A percentile compares a stretch with the other conserved stretches of the same genome.
Conservation (phyloP, 2,329 filamentous ascomycete species). For the Exserohilum rostratum region DNA sequence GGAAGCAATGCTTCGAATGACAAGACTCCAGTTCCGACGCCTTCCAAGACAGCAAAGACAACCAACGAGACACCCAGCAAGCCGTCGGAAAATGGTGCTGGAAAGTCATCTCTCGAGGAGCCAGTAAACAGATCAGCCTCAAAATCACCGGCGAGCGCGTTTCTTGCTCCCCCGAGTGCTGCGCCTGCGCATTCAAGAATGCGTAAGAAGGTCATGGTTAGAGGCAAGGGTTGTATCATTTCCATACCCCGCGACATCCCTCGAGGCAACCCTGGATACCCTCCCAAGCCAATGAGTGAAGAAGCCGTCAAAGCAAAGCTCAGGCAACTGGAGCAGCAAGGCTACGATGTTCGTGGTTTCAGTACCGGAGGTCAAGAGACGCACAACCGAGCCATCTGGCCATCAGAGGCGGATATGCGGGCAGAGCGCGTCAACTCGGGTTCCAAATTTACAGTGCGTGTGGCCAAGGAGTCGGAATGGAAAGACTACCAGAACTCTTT, state of each 20-base stretch:
- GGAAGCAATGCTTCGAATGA: constrained; percentile 24
- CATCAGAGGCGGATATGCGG: constrained; percentile 63
- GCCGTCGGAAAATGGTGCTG: constrained; percentile 7
- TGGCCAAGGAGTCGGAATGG: constrained; percentile 76
- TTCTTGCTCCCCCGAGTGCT: constrained; percentile 25
- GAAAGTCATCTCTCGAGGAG: constrained; percentile 4
- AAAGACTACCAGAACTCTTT: constrained; percentile 81
- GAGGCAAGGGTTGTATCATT: constrained; percentile 54
- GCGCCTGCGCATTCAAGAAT: constrained; percentile 36
- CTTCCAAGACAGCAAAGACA: constrained; percentile 26
- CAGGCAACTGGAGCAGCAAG: constrained; percentile 69
- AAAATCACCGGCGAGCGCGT: constrained; percentile 13
- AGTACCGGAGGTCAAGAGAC: constrained; percentile 50
- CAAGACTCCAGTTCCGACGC: constrained; percentile 23
- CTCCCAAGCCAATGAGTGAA: constrained; percentile 52
- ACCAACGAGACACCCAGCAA: constrained; percentile 27
- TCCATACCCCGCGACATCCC: constrained; percentile 53
- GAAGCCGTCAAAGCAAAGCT: constrained; percentile 67
- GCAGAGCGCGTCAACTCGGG: constrained; percentile 60
- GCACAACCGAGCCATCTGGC: constrained; percentile 74
- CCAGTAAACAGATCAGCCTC: constrained; percentile 6
- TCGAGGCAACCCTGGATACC: constrained; percentile 49
- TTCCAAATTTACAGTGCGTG: constrained; percentile 62
- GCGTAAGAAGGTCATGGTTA: constrained; percentile 54
- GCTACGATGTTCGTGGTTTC: constrained; percentile 73